Evolutionary conservation across 1,284 basidiomycete species (phyloP).

Genomic region (Mycena citricolor): DNA sequence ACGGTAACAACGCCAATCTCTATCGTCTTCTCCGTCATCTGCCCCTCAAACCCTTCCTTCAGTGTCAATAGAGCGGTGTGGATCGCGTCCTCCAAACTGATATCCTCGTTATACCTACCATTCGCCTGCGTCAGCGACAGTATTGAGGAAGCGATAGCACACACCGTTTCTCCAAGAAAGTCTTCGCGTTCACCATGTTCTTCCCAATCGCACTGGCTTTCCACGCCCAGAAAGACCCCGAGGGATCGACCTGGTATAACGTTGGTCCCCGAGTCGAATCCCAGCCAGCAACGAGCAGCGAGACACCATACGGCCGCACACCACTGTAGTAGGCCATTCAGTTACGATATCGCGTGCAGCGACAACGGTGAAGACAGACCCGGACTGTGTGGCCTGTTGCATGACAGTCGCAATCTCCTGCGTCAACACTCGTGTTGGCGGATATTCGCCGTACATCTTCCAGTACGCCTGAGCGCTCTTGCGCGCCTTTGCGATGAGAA

Average conservation of each 20-base stretch:
- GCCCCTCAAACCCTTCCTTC: constrained; percentile 98
- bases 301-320: constrained; percentile 97
- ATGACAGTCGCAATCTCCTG: constrained; percentile 98
- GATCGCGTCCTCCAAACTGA: constrained; percentile 98
- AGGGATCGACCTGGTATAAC: constrained; percentile 98
- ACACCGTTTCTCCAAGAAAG: constrained; percentile 96
- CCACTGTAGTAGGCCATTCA: constrained; percentile 61
- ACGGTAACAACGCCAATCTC: constrained; percentile 96
- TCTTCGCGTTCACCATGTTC: constrained; percentile 99
- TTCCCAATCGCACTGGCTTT: constrained; percentile 99
- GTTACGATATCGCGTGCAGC: constrained; percentile 10
- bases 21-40: constrained; percentile 99
- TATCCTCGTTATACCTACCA: constrained; percentile 95
- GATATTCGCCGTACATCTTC: constrained; percentile 99
- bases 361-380: constrained; percentile 55
- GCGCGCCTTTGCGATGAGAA: constrained; percentile 90
- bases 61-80: constrained; percentile 98
- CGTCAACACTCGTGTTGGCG: constrained; percentile 94
- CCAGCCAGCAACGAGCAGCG: constrained; percentile 95
- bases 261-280: constrained; percentile 89
- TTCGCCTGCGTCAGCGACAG: constrained; percentile 12
- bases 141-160: constrained; percentile 29
- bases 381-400: constrained; percentile 99
- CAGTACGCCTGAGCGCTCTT: constrained; percentile 99
- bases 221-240: constrained; percentile 99